These are phyloP conservation scores for Lichtheimia ornata DNA, from an alignment of 371 early-diverging fungal species.

Conservation along the genomic window DNA sequence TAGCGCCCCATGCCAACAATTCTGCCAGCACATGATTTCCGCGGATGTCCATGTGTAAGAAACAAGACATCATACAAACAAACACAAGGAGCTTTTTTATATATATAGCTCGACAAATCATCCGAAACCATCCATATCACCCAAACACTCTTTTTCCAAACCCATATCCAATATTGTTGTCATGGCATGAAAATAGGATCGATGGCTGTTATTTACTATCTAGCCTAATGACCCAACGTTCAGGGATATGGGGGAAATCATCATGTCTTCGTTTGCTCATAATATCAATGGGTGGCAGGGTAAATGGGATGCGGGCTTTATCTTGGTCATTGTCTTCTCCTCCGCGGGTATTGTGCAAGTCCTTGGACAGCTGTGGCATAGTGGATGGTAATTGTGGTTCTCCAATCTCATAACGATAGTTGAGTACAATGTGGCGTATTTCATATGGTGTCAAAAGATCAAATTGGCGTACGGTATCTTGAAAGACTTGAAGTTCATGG, in stretches of 20 bases:
- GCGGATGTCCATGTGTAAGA: background rate
- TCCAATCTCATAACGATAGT: slow-evolving; percentile 88
- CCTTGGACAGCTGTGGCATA: background rate
- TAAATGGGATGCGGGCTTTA: too few species aligned
- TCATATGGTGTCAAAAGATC: slow-evolving; percentile 67
- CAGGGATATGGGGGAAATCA: too few species aligned
- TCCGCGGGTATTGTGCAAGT: background rate
- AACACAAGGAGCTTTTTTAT: background rate
- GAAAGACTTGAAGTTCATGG: slow-evolving; percentile 62
- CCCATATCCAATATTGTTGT: too few species aligned
- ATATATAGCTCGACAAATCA: background rate
- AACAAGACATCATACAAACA: background rate
- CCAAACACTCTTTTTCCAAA: too few species aligned
- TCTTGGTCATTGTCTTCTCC: too few species aligned
- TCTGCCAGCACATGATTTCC: background rate
- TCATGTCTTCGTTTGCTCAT: too few species aligned
- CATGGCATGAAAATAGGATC: too few species aligned
- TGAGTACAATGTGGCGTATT: slow-evolving; percentile 64
- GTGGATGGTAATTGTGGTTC: slow-evolving; percentile 60
- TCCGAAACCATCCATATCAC: too few species aligned
- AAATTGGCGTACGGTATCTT: slow-evolving; percentile 66
- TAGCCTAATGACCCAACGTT: too few species aligned
- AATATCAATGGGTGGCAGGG: too few species aligned
- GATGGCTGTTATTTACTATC: too few species aligned
- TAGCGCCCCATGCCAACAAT: background rate